Base-by-base conservation (phyloP, 2,329 filamentous ascomycete genomes). In the Didymellaceae sp. region DNA sequence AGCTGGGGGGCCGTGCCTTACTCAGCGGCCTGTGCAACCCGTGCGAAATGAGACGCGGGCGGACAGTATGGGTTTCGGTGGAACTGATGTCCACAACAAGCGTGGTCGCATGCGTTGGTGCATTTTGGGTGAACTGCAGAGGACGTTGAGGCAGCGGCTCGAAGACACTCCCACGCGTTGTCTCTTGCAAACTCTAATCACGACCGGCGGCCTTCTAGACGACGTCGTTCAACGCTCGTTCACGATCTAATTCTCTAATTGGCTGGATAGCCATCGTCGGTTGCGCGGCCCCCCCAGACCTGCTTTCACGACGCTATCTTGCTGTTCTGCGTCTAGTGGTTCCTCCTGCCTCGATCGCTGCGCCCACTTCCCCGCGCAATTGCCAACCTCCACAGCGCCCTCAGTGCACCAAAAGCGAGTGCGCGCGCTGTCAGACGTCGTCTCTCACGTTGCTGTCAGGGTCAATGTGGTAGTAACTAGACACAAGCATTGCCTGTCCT, bases 401-500 rank as follows among this genome's bases (percentile, higher is more conserved):
- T 33, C 16, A 22, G 54, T 21, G 17, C 25, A 17, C 21, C 43
- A 41, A 37, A 45, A 37, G 42, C 48, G 59, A 28, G 6, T 54
- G 52, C 35, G 52, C 45, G 46, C 45, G 41, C 54, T 50, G 45
- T 48, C 48, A 52, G 42, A 52, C 22, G 44, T 40, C 31, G 31
- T 21, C 25, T 18, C 20, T 42, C 48, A 45, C 48, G 42, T 45
- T 52, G 48, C n/a, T 28, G 30, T 22, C 45, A 22, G 24, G 6
- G 32, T 39, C 35, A 5, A 45, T 45, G 69, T 68, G 33, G 48
- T 52, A 52, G 42, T 28, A 41, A 31, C 17, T 11, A 16, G 65
- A 55, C 52, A 59, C 68, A 62, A 66, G 58, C 62, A 63, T 58
- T 49, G 40, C 56, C 55, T 49, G 61, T 59, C 43, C 55, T 48